Base-by-base conservation (phyloP, 768 basidiomycete species). In the Rhizopogon vesiculosus region DNA sequence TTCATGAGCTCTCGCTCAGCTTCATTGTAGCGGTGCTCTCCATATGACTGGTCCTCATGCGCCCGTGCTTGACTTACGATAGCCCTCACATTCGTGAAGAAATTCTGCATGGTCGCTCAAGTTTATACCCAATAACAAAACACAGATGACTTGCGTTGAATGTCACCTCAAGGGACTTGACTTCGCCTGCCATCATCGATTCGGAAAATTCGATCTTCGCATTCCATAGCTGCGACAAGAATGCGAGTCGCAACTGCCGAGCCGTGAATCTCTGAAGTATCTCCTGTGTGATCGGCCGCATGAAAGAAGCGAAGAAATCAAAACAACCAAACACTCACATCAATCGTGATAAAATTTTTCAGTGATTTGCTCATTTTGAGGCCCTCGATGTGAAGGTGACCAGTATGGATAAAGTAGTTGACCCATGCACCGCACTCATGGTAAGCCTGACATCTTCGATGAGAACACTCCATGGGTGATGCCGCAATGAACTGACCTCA, bases 331-430 rank as follows among this genome's bases (percentile, higher is more conserved):
- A 42, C 41, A 64, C 87, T 69, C 65, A 91, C 90, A 63, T 91
- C 87, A 55, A 99, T 97, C 7, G 97, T 98, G 64, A 98, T 97
- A 68, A 98, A 99, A 67, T 99, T 99, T 72, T 99, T 99, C 59
- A 99, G 74, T 9, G 93, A 95, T 74, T 99, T 99, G 75, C 91
- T 94, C 97, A 99, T 99, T 73, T 99, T 99, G 56, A 97, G 76
- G 8, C 97, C 97, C 69, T 97, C 93, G 62, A 99, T 98, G 69
- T 98, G 95, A 35, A 99, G 76, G 75, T 99, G 97, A 10, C 97
- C 97, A 0, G 96, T 98, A 72, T 99, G 97, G 48, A 98, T 75
- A 76, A 99, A 99, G 70, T 98, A 99, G 68, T 97, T 98, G 62
- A 98, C 95, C 97, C 97, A 99, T 60, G 93, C 80, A 28, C 77